Evolutionary conservation across 2,329 filamentous ascomycete species (phyloP), one percentile per base, ranked within the genome.

Genomic region (Thielaviopsis euricoi): DNA sequence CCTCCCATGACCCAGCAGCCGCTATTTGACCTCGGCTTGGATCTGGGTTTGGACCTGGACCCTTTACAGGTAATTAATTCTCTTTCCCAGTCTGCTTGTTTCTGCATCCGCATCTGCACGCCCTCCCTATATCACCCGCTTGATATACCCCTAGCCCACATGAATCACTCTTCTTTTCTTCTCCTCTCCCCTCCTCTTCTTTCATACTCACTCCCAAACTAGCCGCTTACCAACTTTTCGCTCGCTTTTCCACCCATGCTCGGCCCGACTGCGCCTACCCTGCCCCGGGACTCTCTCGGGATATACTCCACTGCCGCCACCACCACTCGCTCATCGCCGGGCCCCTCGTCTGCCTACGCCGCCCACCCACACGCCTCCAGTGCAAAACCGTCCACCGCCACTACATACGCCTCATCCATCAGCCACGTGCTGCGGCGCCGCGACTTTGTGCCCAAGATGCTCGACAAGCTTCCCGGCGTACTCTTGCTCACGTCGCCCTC

Each of bases 401-500:
- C 37, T 2, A 12, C 37, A 10, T 15, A 12, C 15, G 17, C 53
- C 13, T 40, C 46, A 37, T 48, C 48, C 50, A 53, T 57, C 21
- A 15, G 21, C 50, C 17, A 37, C n/a, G 19, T 25, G 6, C 46
- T 58, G 13, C 57, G 46, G 15, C 57, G 46, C 46, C 48, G 53
- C n/a, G 57, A 55, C 52, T 58, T 58, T 12, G 26, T 55, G 26
- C 57, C 57, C 13, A 25, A 33, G 17, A 25, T 58, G 17, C 40
- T 58, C 25, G 29, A 26, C n/a, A 46, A 46, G 10, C 52, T 58
- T 2, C 57, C 57, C 71, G 78, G 64, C 73, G 77, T 96, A 64
- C 72, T 95, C 58, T 84, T 95, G 67, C 89, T 97, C 60, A 79
- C 97, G 55, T 89, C 89, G 52, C 81, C 87, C 23, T 84, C 93